Conservation (phyloP, 805 yeast genomes). For the Candida golubevii region DNA sequence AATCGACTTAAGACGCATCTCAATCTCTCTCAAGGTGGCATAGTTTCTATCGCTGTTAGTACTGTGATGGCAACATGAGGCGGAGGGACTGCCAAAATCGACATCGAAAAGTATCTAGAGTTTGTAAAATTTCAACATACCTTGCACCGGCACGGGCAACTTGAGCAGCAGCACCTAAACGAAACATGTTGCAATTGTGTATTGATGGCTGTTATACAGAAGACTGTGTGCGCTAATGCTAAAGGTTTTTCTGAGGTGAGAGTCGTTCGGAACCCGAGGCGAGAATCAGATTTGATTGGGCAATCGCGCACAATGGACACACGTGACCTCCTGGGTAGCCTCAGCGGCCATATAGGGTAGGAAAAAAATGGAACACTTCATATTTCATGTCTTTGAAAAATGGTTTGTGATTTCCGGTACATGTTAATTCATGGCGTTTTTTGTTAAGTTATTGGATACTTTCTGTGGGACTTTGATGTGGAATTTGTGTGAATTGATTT, state of each 20-base stretch:
- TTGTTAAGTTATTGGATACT: too few species aligned
- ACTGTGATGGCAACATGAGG: neutral
- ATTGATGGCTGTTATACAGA: conserved; percentile 5
- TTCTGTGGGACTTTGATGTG: too few species aligned
- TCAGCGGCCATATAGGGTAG: too few species aligned
- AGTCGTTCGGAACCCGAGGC: conserved; percentile 21
- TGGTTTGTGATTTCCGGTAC: too few species aligned
- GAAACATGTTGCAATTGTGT: conserved; percentile 41
- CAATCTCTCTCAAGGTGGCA: conserved; percentile 98
- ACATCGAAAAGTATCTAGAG: neutral
- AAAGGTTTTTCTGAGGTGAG: conserved; percentile 16
- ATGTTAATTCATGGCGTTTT: too few species aligned
- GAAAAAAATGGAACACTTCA: too few species aligned
- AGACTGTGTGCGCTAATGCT: conserved; percentile 3
- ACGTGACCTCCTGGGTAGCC: too few species aligned
- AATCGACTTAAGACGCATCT: conserved; percentile 94
- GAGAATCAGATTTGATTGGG: conserved; percentile 17
- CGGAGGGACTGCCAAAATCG: neutral
- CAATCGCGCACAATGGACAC: neutral
- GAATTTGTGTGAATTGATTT: too few species aligned
- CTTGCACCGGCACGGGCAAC: conserved; percentile 50
- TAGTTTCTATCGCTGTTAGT: conserved; percentile 63
- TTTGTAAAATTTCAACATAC: conserved; percentile 32
- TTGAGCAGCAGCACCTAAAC: conserved; percentile 50
- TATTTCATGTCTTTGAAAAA: too few species aligned